Percentiles rank a stretch among this genome's conserved stretches.
These are phyloP conservation scores for Candida sanyaensis DNA, from an alignment of 1,139 yeast species.

Conservation along the genomic window DNA sequence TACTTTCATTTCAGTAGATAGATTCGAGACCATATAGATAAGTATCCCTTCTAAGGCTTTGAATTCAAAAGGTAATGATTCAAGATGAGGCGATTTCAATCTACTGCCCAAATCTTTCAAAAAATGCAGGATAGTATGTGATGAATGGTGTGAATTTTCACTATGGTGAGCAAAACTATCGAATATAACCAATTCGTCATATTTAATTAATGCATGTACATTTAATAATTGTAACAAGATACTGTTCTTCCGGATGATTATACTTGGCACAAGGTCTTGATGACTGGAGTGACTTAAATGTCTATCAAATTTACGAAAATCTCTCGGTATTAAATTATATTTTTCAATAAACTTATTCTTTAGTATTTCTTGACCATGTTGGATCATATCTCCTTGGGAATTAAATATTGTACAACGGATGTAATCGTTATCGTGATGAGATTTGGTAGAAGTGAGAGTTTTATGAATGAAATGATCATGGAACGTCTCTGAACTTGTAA, in stretches of 20 bases:
- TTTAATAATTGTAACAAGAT: conserved; percentile 44
- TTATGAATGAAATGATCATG: conserved; percentile 16
- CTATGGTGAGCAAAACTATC: conserved; percentile 32
- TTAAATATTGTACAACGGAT: conserved; percentile 63
- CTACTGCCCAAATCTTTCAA: conserved; percentile 34
- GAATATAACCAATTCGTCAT: conserved; percentile 41
- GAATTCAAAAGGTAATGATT: conserved; percentile 42
- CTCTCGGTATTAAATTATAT: conserved; percentile 41
- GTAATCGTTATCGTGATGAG: conserved; percentile 24
- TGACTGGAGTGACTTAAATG: conserved; percentile 16
- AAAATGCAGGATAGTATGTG: conserved; percentile 38
- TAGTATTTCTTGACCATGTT: conserved; percentile 42
- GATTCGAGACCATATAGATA: conserved; percentile 38
- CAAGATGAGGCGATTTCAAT: conserved; percentile 20
- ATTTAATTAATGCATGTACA: conserved; percentile 43
- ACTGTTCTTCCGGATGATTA: conserved; percentile 37
- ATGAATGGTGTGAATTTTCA: conserved; percentile 25
- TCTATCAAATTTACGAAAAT: conserved; percentile 36
- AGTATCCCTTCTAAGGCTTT: conserved; percentile 46
- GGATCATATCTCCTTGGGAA: conserved; percentile 34
- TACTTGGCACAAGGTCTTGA: conserved; percentile 44
- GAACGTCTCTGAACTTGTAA: conserved; percentile 6
- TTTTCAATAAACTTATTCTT: conserved; percentile 38
- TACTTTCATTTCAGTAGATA: conserved; percentile 46
- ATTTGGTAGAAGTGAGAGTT: conserved; percentile 13